Conservation (phyloP, 2,329 filamentous ascomycete genomes). For the Neospermospora avenae region DNA sequence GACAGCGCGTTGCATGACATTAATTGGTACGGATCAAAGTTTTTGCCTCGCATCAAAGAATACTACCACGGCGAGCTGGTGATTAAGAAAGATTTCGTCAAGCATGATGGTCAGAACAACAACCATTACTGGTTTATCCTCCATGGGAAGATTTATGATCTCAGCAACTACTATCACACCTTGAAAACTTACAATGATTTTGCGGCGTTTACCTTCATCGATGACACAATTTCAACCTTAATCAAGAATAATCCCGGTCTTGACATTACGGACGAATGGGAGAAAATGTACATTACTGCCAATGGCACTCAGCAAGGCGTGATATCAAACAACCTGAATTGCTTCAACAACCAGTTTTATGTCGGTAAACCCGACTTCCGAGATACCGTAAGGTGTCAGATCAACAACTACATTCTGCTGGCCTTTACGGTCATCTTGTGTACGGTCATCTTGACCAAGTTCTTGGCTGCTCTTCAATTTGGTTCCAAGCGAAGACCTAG, state of each 20-base stretch:
- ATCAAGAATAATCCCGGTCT: conserved; percentile 74
- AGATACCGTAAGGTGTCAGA: conserved; percentile 68
- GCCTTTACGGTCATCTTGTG: conserved; percentile 84
- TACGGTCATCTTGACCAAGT: conserved; percentile 78
- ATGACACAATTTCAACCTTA: conserved; percentile 61
- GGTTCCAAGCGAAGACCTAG: conserved; percentile 85
- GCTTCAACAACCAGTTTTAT: conserved; percentile 81
- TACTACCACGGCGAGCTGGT: conserved; percentile 89
- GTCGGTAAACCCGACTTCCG: conserved; percentile 84
- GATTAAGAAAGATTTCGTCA: conserved; percentile 57
- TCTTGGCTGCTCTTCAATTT: conserved; percentile 88
- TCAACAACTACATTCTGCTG: conserved; percentile 88
- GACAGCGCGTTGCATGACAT: conserved; percentile 56
- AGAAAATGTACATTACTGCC: conserved; percentile 45
- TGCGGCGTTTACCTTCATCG: conserved; percentile 66
- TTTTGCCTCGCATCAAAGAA: conserved; percentile 75
- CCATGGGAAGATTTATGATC: conserved; percentile 74
- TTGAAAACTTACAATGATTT: conserved; percentile 50
- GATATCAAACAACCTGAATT: conserved; percentile 68
- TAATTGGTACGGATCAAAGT: conserved; percentile 74
- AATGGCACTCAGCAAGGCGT: conserved; percentile 50
- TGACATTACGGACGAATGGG: conserved; percentile 69
- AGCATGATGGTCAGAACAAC: conserved; percentile 61
- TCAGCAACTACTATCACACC: conserved; percentile 90
- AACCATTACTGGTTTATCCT: conserved; percentile 79